Evolutionary conservation across 2,329 filamentous ascomycete genomes (phyloP), one percentile per base, ranked within the genome.

Genomic region (Xenosphaeropsis pyriputrescens): DNA sequence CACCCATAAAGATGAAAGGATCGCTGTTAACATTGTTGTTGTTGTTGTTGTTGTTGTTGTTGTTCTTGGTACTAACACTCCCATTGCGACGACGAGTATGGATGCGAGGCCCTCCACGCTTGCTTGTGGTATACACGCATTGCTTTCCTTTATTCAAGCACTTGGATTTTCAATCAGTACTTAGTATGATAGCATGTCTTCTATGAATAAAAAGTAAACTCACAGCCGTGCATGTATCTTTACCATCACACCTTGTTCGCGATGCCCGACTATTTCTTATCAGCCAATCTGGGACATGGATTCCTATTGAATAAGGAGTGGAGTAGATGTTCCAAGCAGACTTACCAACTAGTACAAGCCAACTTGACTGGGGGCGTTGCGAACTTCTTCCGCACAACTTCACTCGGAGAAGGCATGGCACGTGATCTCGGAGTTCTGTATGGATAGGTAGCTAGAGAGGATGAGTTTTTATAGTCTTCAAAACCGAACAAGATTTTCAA

Each of bases 281-380:
- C 16, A 15, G 29, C 35, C 31, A 19, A 44, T 41, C 39, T 44
- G 40, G 38, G 41, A 29, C 9, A 18, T 22, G 32, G 32, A 29
- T 34, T 18, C 34, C 30, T 14, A 26, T 7, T 11, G 15, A 22
- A 38, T 17, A 26, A 22, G n/a, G 31, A 30, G 18, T 29, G n/a
- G 31, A 30, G 18, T 30, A 37, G 35, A 40, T 37, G 26, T 43
- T 30, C 39, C 35, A 41, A 41, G 40, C n/a, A 34, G n/a, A 34
- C 59, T 35, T 59, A 67, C 63, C 63, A 66, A 31, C 62, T 57
- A 39, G 66, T 55, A 45, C 63, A 66, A 18, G 63, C 63, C 37
- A 61, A 57, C 50, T 66, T 67, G 30, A 65, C 62, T 2, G 63
- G 63, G 35, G 63, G 63, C 31, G 43, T 41, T 32, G 39, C 35